These are phyloP conservation scores for Sporothrix euskadiensis DNA, from an alignment of 2,329 filamentous ascomycete species.

Conservation along the genomic window DNA sequence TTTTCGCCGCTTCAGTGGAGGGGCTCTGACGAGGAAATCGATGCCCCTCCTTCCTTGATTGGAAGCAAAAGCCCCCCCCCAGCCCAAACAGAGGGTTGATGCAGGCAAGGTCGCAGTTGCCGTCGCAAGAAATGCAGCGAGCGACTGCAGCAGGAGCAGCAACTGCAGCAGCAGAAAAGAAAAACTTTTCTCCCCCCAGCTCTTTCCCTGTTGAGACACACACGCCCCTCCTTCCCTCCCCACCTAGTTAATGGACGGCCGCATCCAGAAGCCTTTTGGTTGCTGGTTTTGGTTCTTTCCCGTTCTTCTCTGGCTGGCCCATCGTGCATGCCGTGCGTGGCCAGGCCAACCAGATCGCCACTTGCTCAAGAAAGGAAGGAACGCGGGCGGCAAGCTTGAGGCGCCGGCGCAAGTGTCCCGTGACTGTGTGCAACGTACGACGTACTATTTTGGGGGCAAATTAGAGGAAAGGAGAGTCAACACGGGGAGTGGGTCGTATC, in stretches of 20 bases:
- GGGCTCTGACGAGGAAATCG: background rate
- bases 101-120: background rate
- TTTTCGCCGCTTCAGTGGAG: constrained; percentile 19
- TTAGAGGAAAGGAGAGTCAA: background rate
- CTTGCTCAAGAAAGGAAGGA: constrained; percentile 21
- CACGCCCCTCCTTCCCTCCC: background rate
- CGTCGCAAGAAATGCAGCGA: background rate
- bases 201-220: background rate
- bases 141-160: background rate
- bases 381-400: constrained; percentile 12
- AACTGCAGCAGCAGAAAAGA: background rate
- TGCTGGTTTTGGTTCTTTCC: background rate
- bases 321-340: constrained; percentile 17
- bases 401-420: constrained; percentile 17
- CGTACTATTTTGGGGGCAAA: background rate
- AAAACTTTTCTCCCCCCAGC: constrained; percentile 3
- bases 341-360: constrained; percentile 26
- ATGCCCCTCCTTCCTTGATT: constrained; percentile 30
- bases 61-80: background rate
- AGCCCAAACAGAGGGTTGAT: constrained; percentile 21
- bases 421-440: constrained; percentile 12
- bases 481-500: constrained; percentile 9
- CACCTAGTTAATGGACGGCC: background rate
- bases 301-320: background rate
- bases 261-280: constrained; percentile 18